Percentiles rank a stretch among this genome's conserved stretches.
phyloP scores from a whole-genome alignment of 805 yeast genomes.

The Candida ulmi region DNA sequence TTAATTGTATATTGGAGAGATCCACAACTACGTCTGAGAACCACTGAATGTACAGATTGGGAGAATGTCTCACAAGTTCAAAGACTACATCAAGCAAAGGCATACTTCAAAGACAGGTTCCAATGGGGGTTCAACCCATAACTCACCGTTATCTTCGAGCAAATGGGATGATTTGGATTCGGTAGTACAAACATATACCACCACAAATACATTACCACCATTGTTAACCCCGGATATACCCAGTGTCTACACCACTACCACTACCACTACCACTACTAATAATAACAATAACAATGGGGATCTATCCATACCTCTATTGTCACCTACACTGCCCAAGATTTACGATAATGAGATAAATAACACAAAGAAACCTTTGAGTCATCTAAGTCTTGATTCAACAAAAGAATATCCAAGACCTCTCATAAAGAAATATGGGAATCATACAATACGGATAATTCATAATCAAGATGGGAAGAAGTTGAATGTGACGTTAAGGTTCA shows the following conservation, averaged over 20 bases:
- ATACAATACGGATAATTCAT: too few relatives aligned
- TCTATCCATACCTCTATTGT: constrained; percentile 11
- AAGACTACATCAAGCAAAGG: background rate
- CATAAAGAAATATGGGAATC: too few relatives aligned
- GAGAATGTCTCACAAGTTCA: background rate
- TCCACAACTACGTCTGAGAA: too few relatives aligned
- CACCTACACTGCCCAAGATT: constrained; percentile 17
- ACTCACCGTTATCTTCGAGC: background rate
- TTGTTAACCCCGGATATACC: background rate
- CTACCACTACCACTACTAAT: too few relatives aligned
- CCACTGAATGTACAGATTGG: too few relatives aligned
- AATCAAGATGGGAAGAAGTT: too few relatives aligned
- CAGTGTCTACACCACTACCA: background rate
- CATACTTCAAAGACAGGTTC: too few relatives aligned
- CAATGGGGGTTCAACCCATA: too few relatives aligned
- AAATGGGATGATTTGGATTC: constrained; percentile 3
- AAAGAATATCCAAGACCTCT: too few relatives aligned
- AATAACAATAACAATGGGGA: background rate
- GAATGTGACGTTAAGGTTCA: too few relatives aligned
- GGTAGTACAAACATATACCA: background rate
- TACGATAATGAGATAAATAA: background rate
- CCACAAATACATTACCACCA: background rate
- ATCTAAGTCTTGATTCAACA: background rate
- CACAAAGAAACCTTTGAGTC: background rate
- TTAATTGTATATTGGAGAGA: too few relatives aligned